phyloP scores from a whole-genome alignment of 257 asterid species.

The Apocynum venetum region DNA sequence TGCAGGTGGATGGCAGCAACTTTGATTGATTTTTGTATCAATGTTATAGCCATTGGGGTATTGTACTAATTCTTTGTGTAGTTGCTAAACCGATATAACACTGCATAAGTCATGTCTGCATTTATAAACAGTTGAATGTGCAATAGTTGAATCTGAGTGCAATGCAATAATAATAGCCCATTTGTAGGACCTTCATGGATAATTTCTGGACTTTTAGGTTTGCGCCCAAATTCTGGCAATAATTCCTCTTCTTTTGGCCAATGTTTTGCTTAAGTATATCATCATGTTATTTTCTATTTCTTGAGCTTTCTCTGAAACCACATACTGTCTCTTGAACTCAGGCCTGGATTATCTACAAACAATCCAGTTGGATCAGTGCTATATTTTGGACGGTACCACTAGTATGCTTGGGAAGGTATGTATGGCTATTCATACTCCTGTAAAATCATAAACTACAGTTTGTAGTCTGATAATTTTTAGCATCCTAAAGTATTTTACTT shows the following conservation, averaged over 20 bases:
- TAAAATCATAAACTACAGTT: neutral
- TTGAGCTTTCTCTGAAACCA: neutral
- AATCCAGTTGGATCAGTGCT: slow-evolving; percentile 54
- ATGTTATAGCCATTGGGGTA: slow-evolving; percentile 56
- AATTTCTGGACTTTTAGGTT: neutral
- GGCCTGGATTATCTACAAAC: slow-evolving; percentile 79
- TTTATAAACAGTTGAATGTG: neutral
- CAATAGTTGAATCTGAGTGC: no score
- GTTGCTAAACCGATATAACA: neutral
- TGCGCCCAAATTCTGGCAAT: neutral
- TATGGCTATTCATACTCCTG: slow-evolving; percentile 22
- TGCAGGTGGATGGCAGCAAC: slow-evolving; percentile 87
- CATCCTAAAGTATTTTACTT: neutral
- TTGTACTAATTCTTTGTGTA: slow-evolving; percentile 14
- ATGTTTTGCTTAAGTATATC: neutral
- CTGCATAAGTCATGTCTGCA: neutral
- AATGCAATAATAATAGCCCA: no score
- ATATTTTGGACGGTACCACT: slow-evolving; percentile 56
- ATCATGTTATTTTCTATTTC: neutral
- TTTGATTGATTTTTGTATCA: slow-evolving; percentile 65
- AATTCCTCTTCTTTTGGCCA: neutral
- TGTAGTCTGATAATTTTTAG: no score
- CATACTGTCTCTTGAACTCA: slow-evolving; percentile 23
- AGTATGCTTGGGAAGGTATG: slow-evolving; percentile 81
- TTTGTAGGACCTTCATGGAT: neutral